Conservation (phyloP, 768 basidiomycete species). For the Suillus variegatus region DNA sequence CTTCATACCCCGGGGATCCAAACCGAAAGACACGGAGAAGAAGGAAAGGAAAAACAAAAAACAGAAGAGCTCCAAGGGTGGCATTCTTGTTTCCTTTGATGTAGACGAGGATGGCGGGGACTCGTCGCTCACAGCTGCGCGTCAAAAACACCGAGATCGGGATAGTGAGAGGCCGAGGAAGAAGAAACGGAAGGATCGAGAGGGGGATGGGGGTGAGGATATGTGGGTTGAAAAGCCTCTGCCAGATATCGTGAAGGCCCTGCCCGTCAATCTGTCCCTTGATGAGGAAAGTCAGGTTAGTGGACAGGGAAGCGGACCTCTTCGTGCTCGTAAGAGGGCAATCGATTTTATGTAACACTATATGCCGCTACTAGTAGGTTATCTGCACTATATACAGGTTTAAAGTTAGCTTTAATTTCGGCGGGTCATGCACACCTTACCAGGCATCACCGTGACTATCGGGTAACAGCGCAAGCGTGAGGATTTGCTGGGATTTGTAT, state of each 20-base stretch:
- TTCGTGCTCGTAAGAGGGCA: constrained; percentile 63
- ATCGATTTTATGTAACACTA: constrained; percentile 67
- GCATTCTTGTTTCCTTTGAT: constrained; percentile 71
- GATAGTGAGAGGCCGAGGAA: constrained; percentile 39
- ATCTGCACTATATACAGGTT: background rate
- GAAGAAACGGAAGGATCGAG: constrained; percentile 43
- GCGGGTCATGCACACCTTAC: background rate
- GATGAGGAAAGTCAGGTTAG: constrained; percentile 14
- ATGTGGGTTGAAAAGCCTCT: constrained; percentile 74
- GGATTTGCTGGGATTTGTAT: too few relatives aligned
- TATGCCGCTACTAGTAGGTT: background rate
- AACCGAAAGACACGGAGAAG: constrained; percentile 43
- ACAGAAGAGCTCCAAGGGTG: constrained; percentile 37
- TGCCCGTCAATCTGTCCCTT: constrained; percentile 21
- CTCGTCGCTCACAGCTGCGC: constrained; percentile 27
- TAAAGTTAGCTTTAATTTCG: background rate
- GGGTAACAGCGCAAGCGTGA: too few relatives aligned
- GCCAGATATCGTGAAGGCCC: constrained; percentile 47
- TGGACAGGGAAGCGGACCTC: constrained; percentile 25
- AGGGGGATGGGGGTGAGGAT: constrained; percentile 47
- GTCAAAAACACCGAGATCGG: constrained; percentile 36
- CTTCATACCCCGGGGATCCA: constrained; percentile 61
- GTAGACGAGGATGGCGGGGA: constrained; percentile 64
- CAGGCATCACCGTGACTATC: too few relatives aligned
- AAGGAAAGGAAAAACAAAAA: constrained; percentile 55